Percentiles rank a stretch among this genome's conserved stretches.
These are phyloP conservation scores for Cymbopogon citratus DNA, from an alignment of 176 grass and related monocot genomes.

Conservation along the genomic window DNA sequence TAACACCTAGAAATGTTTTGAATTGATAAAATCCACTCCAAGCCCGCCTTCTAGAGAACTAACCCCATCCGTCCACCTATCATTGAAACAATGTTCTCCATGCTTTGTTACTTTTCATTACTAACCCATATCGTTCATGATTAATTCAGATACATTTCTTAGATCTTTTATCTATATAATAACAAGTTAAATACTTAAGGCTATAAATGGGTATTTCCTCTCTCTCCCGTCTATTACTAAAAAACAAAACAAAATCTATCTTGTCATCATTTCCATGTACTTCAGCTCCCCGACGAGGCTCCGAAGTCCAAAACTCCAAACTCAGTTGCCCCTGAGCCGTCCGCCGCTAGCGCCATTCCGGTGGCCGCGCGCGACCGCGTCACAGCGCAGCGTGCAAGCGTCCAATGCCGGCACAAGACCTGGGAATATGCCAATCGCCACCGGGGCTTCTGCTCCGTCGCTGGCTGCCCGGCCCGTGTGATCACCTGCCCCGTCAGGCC, in stretches of 20 bases:
- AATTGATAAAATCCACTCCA: too few relatives aligned
- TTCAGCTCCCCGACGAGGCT: too few relatives aligned
- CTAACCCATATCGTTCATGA: too few relatives aligned
- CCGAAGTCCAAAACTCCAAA: too few relatives aligned
- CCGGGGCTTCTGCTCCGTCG: not conserved
- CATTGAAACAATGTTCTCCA: too few relatives aligned
- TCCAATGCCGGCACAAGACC: slow-evolving; percentile 9
- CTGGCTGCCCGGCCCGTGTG: not conserved
- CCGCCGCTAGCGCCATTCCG: not conserved
- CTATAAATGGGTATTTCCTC: not conserved
- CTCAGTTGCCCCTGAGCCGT: not conserved
- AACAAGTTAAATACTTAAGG: not conserved
- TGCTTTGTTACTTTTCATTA: too few relatives aligned
- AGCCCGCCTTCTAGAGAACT: too few relatives aligned
- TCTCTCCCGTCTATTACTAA: not conserved
- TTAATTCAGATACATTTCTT: too few relatives aligned
- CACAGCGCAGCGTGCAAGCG: not conserved
- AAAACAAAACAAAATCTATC: not conserved
- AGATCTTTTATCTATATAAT: too few relatives aligned
- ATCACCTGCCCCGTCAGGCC: not conserved
- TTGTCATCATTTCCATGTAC: not conserved
- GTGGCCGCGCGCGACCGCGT: not conserved
- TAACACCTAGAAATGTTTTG: too few relatives aligned
- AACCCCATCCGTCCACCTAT: too few relatives aligned
- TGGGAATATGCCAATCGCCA: slow-evolving; percentile 20